Conservation (phyloP, 306 rosid species). For the Inga oerstediana region DNA sequence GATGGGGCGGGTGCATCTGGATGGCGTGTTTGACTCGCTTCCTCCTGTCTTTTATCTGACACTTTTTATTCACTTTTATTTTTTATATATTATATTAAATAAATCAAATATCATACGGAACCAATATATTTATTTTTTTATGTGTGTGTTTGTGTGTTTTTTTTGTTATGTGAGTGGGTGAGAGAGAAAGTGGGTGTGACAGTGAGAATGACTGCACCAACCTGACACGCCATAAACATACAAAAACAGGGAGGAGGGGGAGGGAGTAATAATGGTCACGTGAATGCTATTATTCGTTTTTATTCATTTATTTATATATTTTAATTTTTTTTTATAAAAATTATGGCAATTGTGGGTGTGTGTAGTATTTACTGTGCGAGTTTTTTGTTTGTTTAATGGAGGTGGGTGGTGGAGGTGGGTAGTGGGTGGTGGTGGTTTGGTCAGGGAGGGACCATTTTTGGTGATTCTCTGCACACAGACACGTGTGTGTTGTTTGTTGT, state of each 20-base stretch:
- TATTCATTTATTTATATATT: no score
- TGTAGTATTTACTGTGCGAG: neutral
- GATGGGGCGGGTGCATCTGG: conserved; percentile 29
- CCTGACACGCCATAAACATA: conserved; percentile 35
- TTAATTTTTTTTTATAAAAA: neutral
- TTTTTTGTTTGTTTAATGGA: neutral
- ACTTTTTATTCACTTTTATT: neutral
- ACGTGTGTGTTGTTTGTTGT: neutral
- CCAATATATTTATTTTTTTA: no score
- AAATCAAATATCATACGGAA: no score
- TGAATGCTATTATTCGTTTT: conserved; percentile 33
- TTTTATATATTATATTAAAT: neutral
- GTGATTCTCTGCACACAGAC: conserved; percentile 37
- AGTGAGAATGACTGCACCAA: conserved; percentile 46
- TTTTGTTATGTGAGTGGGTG: conserved; percentile 20
- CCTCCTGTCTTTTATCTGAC: conserved; percentile 17
- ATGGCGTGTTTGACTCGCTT: conserved; percentile 65
- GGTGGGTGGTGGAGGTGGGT: no score
- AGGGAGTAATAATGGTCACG: conserved; percentile 45
- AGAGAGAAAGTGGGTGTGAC: conserved; percentile 28
- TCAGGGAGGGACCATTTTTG: neutral
- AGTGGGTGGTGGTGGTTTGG: neutral
- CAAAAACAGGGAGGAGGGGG: conserved; percentile 29
- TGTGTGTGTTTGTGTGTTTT: neutral
- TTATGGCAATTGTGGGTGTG: neutral